Evolutionary conservation across 1,284 basidiomycete species (phyloP), one percentile per base, ranked within the genome.

Genomic region (Xanthoconium separans): DNA sequence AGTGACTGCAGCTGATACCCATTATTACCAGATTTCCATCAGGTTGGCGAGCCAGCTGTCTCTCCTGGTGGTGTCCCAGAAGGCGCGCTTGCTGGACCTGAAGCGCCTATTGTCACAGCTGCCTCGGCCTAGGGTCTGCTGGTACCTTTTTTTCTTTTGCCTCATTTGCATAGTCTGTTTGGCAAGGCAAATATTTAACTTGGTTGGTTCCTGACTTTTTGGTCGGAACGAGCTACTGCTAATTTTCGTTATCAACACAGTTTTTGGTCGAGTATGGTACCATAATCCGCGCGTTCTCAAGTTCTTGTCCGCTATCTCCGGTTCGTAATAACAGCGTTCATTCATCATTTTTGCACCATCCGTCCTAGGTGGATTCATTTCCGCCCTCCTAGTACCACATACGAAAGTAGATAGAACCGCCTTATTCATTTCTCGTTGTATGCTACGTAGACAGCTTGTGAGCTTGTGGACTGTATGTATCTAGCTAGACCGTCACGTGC

Each of bases 11-110:
- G 24, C 47, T 68, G 27, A 69, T 39, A 6, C 13, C 18, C 20
- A 40, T 46, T 44, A 11, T 43, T 50, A 49, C n/a, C 58, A 90
- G 87, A 90, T 65, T 90, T 90, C 77, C 88, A 90, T 64, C 87
- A 89, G 72, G 84, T 87, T 40, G 80, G 79, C 29, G 84, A 87
- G 52, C 65, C 78, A 43, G 61, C 71, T 13, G 69, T 72, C 10
- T 65, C 73, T 29, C 60, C 72, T 2, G 61, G 71, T 40, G 73
- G 70, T 44, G 68, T 85, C 24, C 79, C 85, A 27, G 79, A 84
- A 65, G 86, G 87, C 47, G 81, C 86, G 24, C 73, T 89, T 54
- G 81, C 86, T 29, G 85, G 82, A 8, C 82, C 83, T 24, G 83
- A 84, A 2, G 59, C 58, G 30, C 42, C 66, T 12, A 53, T 7